These are phyloP conservation scores for Zygnema circumcarinatum DNA, from an alignment of 139 green algal species.

Conservation along the genomic window DNA sequence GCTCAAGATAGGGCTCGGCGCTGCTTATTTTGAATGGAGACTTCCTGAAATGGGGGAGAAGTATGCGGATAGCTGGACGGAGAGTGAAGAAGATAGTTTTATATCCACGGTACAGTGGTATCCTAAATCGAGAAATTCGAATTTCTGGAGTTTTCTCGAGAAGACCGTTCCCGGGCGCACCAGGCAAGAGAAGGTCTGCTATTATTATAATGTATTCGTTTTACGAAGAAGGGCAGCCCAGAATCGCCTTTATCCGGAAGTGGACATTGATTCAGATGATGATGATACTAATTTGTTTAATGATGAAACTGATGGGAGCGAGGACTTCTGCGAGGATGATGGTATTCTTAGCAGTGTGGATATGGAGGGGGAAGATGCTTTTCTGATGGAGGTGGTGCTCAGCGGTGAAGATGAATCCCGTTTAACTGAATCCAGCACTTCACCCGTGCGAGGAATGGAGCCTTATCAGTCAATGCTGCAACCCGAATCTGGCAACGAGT, in stretches of 20 bases:
- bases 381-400: neutral
- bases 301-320: slow-evolving; percentile 17
- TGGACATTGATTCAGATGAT: slow-evolving; percentile 32
- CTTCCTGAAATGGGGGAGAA: slow-evolving; percentile 34
- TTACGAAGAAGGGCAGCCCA: slow-evolving; percentile 18
- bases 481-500: neutral
- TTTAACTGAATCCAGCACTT: neutral
- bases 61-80: slow-evolving; percentile 17
- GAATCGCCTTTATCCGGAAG: slow-evolving; percentile 21
- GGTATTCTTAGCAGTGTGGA: neutral
- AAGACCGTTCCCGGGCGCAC: slow-evolving; percentile 14
- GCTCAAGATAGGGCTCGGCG: slow-evolving; percentile 12
- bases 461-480: neutral
- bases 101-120: slow-evolving; percentile 11
- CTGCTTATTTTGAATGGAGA: slow-evolving; percentile 13
- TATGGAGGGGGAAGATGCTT: neutral
- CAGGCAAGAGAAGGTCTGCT: slow-evolving; percentile 19
- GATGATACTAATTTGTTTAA: slow-evolving; percentile 30
- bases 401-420: neutral
- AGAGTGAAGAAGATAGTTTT: slow-evolving; percentile 20
- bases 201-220: slow-evolving; percentile 47
- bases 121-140: neutral
- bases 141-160: slow-evolving; percentile 14
- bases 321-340: neutral
- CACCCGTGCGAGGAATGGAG: neutral